Conservation (phyloP, 352 stramenopile genomes). For the Globisporangium splendens region DNA sequence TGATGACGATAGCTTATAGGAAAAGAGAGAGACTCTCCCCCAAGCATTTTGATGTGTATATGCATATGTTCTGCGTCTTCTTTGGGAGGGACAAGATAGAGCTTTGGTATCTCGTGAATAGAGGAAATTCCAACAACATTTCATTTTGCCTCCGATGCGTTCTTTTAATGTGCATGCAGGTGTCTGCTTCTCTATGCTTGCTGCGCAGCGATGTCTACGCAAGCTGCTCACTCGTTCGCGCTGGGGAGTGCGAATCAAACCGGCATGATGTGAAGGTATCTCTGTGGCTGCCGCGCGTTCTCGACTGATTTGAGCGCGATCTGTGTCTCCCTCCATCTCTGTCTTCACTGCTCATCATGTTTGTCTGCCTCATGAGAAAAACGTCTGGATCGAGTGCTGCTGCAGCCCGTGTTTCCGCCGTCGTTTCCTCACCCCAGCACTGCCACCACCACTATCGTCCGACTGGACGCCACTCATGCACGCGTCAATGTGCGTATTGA, state of each 20-base stretch:
- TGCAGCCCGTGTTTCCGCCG: neutral
- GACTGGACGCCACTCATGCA: constrained; percentile 10
- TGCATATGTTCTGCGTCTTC: neutral
- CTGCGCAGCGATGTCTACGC: too few relatives aligned
- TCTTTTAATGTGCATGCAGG: too few relatives aligned
- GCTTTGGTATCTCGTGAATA: neutral
- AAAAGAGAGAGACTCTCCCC: neutral
- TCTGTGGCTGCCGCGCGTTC: too few relatives aligned
- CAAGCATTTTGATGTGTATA: constrained; percentile 1
- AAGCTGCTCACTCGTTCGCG: too few relatives aligned
- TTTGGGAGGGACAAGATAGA: neutral
- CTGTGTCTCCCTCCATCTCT: too few relatives aligned
- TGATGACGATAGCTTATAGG: constrained; percentile 20
- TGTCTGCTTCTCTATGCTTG: too few relatives aligned
- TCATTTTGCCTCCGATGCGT: too few relatives aligned
- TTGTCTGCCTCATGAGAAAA: too few relatives aligned
- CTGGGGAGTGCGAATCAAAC: too few relatives aligned
- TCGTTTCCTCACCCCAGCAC: constrained; percentile 2
- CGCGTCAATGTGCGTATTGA: constrained; percentile 23
- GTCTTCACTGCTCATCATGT: too few relatives aligned
- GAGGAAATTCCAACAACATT: neutral
- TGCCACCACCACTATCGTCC: neutral
- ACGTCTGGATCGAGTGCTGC: constrained; percentile 20
- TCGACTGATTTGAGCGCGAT: too few relatives aligned
- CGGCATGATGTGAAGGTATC: too few relatives aligned